Percentiles rank a stretch among this genome's conserved stretches.
Evolutionary conservation across 2,329 filamentous ascomycete genomes (phyloP).

Genomic region (Aspergillus flavus): DNA sequence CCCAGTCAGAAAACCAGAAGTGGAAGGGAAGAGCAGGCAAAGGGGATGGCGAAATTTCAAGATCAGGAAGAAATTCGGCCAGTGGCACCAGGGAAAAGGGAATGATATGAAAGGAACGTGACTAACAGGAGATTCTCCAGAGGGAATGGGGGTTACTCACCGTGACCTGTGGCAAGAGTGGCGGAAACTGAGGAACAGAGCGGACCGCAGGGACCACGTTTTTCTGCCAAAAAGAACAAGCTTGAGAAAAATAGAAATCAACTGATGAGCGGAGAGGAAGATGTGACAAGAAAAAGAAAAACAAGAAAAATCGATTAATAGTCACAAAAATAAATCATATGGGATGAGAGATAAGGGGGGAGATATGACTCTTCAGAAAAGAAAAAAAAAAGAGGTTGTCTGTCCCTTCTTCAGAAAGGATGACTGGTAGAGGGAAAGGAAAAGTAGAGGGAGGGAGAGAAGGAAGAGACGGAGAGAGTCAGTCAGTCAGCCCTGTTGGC

Average conservation of each 20-base stretch:
- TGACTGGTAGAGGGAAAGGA: background rate
- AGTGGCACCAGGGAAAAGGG: background rate
- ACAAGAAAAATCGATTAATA: background rate
- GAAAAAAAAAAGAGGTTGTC: conserved; percentile 1
- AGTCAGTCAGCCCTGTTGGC: conserved; percentile 1
- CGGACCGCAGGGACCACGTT: conserved; percentile 25
- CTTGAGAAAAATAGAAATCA: background rate
- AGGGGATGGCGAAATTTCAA: conserved; percentile 4
- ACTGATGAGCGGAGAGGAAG: conserved; percentile 2
- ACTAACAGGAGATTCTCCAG: background rate
- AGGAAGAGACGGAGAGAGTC: background rate
- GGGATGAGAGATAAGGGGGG: background rate
- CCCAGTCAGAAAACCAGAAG: conserved; percentile 14
- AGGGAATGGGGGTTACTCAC: background rate
- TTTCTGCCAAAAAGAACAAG: conserved; percentile 6
- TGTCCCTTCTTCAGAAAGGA: conserved; percentile 3
- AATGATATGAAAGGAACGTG: background rate
- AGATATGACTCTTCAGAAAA: background rate
- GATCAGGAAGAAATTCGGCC: background rate
- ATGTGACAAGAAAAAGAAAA: conserved; percentile 1
- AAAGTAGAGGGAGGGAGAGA: background rate
- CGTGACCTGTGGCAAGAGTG: conserved; percentile 22
- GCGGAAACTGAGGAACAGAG: conserved; percentile 17
- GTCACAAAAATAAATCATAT: background rate
- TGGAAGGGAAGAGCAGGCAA: conserved; percentile 2